phyloP scores from a whole-genome alignment of 1,284 basidiomycete genomes.

The Boletus calvinii region DNA sequence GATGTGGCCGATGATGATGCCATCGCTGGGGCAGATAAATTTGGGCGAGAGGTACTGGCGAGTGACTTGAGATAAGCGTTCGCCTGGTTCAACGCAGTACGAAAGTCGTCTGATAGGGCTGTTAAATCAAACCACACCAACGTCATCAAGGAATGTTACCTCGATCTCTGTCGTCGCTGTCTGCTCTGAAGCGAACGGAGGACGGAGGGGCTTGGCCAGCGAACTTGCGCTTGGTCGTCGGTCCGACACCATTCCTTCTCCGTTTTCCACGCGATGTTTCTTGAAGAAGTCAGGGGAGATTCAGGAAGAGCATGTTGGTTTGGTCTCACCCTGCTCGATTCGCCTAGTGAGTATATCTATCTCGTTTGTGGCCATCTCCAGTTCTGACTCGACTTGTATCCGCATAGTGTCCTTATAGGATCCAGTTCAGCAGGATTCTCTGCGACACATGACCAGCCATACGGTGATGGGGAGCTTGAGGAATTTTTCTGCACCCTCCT shows the following conservation, averaged over 20 bases:
- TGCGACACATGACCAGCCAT: slow-evolving; percentile 20
- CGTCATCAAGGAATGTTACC: slow-evolving; percentile 16
- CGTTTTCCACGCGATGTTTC: slow-evolving; percentile 43
- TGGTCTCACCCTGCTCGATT: slow-evolving; percentile 58
- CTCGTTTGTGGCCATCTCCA: slow-evolving; percentile 68
- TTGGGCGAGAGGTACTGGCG: slow-evolving; percentile 44
- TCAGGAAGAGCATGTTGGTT: background rate
- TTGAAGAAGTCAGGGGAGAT: slow-evolving; percentile 15
- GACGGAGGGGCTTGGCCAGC: slow-evolving; percentile 35
- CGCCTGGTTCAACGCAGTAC: slow-evolving; percentile 64
- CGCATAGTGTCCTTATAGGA: slow-evolving; percentile 58
- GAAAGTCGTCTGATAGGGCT: slow-evolving; percentile 59
- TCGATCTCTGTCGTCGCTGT: slow-evolving; percentile 40
- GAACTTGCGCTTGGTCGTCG: slow-evolving; percentile 40
- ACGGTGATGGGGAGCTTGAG: slow-evolving; percentile 67
- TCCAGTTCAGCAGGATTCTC: slow-evolving; percentile 13
- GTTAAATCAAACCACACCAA: background rate
- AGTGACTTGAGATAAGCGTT: slow-evolving; percentile 55
- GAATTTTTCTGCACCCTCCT: slow-evolving; percentile 83
- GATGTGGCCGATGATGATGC: slow-evolving; percentile 38
- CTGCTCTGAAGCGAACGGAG: slow-evolving; percentile 31
- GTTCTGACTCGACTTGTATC: slow-evolving; percentile 72
- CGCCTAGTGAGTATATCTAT: slow-evolving; percentile 64
- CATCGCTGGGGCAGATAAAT: slow-evolving; percentile 41
- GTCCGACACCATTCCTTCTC: slow-evolving; percentile 34